These are phyloP conservation scores for Protomyces gravidus DNA, from an alignment of 1,139 yeast species.

Conservation along the genomic window DNA sequence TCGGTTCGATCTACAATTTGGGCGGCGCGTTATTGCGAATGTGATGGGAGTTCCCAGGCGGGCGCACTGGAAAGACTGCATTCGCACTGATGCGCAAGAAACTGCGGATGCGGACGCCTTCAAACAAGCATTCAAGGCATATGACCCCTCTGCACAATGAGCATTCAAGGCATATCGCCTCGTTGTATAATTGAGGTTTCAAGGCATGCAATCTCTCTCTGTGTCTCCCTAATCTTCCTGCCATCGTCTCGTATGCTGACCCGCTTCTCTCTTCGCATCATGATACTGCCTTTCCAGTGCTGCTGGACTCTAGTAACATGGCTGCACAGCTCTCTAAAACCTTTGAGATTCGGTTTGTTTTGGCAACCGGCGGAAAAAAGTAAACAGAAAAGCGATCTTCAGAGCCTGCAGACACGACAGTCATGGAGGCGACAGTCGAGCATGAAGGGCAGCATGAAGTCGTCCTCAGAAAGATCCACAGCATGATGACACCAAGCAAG, in stretches of 20 bases:
- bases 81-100: conserved; percentile 57
- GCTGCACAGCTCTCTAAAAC: too few species aligned
- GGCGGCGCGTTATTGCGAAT: conserved; percentile 67
- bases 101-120: conserved; percentile 57
- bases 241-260: not conserved
- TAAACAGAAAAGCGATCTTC: not conserved
- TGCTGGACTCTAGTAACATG: too few species aligned
- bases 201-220: conserved; percentile 43
- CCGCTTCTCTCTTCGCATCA: not conserved
- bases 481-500: too few species aligned
- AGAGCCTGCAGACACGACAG: too few species aligned
- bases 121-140: conserved; percentile 49
- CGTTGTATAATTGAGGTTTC: conserved; percentile 51
- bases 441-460: too few species aligned
- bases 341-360: too few species aligned
- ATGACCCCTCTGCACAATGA: conserved; percentile 48
- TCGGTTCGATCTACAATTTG: conserved; percentile 65
- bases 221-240: not conserved
- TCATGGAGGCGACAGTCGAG: too few species aligned
- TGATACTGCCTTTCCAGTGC: too few species aligned
- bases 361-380: not conserved
- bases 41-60: conserved; percentile 58
- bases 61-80: conserved; percentile 68
- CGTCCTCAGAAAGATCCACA: too few species aligned
- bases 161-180: conserved; percentile 48